Evolutionary conservation across 805 yeast species (phyloP).

Genomic region (Teunomyces cretensis): DNA sequence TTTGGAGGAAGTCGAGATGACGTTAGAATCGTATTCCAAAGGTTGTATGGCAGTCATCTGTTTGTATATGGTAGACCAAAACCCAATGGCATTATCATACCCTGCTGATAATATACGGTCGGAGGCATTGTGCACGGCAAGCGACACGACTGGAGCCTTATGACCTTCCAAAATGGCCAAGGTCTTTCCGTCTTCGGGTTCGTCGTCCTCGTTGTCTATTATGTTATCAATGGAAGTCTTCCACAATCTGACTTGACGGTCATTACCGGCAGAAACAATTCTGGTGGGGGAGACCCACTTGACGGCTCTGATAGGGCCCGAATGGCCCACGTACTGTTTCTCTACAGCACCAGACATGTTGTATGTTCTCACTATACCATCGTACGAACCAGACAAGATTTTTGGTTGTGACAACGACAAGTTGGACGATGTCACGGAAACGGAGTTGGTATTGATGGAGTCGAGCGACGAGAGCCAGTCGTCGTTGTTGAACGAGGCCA

Average conservation of each 20-base stretch:
- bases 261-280: constrained; percentile 84
- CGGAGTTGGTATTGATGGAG: constrained; percentile 39
- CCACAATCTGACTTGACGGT: constrained; percentile 88
- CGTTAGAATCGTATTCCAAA: constrained; percentile 42
- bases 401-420: constrained; percentile 40
- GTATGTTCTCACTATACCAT: constrained; percentile 91
- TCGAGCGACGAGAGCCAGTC: constrained; percentile 91
- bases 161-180: constrained; percentile 89
- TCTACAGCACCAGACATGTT: constrained; percentile 76
- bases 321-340: constrained; percentile 82
- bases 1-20: constrained; percentile 70
- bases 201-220: constrained; percentile 41
- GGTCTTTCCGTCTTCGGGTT: constrained; percentile 67
- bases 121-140: constrained; percentile 56
- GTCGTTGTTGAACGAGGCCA: constrained; percentile 85
- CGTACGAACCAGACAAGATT: constrained; percentile 88
- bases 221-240: constrained; percentile 52
- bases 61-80: constrained; percentile 87
- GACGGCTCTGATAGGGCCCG: constrained; percentile 81
- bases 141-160: constrained; percentile 76
- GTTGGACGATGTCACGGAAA: constrained; percentile 22
- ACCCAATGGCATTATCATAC: constrained; percentile 72
- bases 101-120: constrained; percentile 80
- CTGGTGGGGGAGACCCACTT: constrained; percentile 75
- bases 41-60: constrained; percentile 69